A percentile compares a stretch with the other conserved stretches of the same genome.
Evolutionary conservation across 2,329 filamentous ascomycete species (phyloP).

Genomic region (Metarhizium album): DNA sequence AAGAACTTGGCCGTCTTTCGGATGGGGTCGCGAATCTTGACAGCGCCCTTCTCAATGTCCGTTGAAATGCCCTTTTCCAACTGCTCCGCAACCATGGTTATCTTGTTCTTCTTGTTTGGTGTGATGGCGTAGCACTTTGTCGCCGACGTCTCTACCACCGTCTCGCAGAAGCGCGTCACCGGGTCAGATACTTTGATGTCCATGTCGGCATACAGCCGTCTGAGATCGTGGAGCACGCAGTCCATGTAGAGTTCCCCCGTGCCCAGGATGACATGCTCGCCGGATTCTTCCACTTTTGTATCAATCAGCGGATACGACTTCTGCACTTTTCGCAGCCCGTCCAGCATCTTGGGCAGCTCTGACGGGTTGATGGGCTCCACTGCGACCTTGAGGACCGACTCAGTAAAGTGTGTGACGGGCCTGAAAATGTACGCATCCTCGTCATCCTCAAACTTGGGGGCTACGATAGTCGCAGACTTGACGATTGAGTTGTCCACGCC

Average conservation of each 20-base stretch:
- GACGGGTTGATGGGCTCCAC: conserved; percentile 98
- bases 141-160: conserved; percentile 90
- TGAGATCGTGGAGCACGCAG: conserved; percentile 89
- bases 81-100: conserved; percentile 96
- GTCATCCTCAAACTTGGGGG: conserved; percentile 67
- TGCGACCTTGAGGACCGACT: conserved; percentile 94
- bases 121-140: conserved; percentile 98
- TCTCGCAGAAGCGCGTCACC: conserved; percentile 95
- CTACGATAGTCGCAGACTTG: conserved; percentile 87
- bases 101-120: conserved; percentile 98
- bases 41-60: conserved; percentile 84
- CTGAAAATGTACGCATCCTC: conserved; percentile 95
- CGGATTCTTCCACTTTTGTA: conserved; percentile 96
- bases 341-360: conserved; percentile 96
- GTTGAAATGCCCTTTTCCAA: conserved; percentile 88
- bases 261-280: conserved; percentile 88
- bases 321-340: conserved; percentile 91
- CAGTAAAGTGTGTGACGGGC: conserved; percentile 86
- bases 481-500: conserved; percentile 97
- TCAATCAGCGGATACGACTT: conserved; percentile 94
- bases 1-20: conserved; percentile 94
- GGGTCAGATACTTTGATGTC: conserved; percentile 98
- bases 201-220: conserved; percentile 94
- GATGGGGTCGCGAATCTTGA: conserved; percentile 86
- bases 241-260: conserved; percentile 99